These are phyloP conservation scores for Kurtzmaniella quercitrusa DNA, from an alignment of 1,139 yeast species.

Conservation along the genomic window DNA sequence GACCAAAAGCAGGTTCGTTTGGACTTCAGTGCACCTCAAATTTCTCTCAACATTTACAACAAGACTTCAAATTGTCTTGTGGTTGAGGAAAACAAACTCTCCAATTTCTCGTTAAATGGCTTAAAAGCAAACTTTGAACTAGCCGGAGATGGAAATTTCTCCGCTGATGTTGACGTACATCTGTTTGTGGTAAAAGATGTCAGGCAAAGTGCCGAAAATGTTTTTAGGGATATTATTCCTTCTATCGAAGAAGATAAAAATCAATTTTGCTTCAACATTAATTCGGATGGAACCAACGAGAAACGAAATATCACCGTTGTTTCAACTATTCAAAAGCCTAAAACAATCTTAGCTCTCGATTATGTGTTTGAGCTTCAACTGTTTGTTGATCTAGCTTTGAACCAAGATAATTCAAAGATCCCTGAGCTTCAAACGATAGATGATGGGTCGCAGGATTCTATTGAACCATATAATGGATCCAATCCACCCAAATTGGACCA, in stretches of 20 bases:
- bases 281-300: conserved; percentile 38
- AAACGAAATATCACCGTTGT: conserved; percentile 46
- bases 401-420: conserved; percentile 14
- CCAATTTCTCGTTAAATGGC: conserved; percentile 62
- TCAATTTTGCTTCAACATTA: conserved; percentile 63
- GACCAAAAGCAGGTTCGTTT: conserved; percentile 44
- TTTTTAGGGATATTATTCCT: conserved; percentile 80
- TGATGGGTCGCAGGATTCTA: conserved; percentile 6
- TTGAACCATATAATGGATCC: background rate
- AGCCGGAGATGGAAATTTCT: conserved; percentile 52
- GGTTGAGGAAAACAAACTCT: conserved; percentile 45
- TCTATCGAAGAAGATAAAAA: conserved; percentile 55
- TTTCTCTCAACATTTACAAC: conserved; percentile 64
- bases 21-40: conserved; percentile 54
- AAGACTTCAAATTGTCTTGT: conserved; percentile 41
- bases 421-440: conserved; percentile 14
- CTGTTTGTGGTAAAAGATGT: conserved; percentile 79
- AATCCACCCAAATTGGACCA: background rate
- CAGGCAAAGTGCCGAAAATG: conserved; percentile 56
- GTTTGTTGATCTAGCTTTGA: conserved; percentile 48
- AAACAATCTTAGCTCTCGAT: conserved; percentile 77
- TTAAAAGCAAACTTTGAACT: conserved; percentile 49
- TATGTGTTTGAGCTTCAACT: conserved; percentile 73
- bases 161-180: conserved; percentile 58
- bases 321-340: conserved; percentile 76